Conservation (phyloP, 441 rosid species). For the Cnidoscolus chayamansa region DNA sequence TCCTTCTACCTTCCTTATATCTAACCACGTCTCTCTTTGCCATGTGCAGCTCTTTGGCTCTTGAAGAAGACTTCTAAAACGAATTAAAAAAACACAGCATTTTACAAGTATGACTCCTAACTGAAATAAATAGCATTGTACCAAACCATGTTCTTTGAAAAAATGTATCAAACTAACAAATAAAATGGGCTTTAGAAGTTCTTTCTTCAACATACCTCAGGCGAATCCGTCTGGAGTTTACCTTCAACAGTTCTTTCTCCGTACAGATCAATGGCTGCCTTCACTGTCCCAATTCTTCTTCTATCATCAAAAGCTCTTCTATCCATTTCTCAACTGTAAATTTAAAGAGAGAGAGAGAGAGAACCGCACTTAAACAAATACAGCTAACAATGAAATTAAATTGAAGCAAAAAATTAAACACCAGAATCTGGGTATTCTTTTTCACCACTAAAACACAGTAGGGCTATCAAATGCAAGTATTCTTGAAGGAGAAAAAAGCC, state of each 20-base stretch:
- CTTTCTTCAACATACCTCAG: constrained; percentile 30
- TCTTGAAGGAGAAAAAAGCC: not conserved
- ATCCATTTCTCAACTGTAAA: constrained; percentile 35
- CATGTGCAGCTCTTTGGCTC: constrained; percentile 51
- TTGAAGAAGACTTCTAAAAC: constrained; percentile 39
- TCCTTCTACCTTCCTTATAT: constrained; percentile 48
- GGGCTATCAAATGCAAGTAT: not conserved
- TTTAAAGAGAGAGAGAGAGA: too few relatives aligned
- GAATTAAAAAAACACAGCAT: constrained; percentile 6
- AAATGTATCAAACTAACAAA: too few relatives aligned
- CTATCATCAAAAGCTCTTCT: constrained; percentile 34
- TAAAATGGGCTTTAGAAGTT: too few relatives aligned
- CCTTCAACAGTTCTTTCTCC: constrained; percentile 48
- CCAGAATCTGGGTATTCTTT: not conserved
- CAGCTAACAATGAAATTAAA: not conserved
- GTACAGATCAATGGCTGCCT: constrained; percentile 47
- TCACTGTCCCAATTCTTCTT: constrained; percentile 56
- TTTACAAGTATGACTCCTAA: too few relatives aligned
- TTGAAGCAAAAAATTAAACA: not conserved
- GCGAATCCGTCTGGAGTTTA: constrained; percentile 34
- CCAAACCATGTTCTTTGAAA: too few relatives aligned
- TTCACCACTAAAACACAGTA: not conserved
- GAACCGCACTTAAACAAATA: not conserved
- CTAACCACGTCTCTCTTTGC: constrained; percentile 48
- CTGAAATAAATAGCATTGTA: too few relatives aligned